Conservation (phyloP, 805 yeast genomes). For the Wickerhamia fluorescens region DNA sequence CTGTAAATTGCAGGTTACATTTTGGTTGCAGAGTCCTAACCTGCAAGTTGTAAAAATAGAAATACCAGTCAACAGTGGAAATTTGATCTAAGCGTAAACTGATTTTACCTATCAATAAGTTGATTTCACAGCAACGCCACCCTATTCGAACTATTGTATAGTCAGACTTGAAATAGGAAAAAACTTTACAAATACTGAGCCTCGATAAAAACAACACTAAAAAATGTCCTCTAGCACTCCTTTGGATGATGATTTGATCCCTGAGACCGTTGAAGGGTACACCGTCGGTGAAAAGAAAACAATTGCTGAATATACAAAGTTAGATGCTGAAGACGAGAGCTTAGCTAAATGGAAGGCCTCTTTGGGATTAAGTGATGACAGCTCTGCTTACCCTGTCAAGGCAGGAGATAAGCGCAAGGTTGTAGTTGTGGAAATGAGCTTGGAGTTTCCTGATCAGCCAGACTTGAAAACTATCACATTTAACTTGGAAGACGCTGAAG, state of each 20-base stretch:
- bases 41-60: no score
- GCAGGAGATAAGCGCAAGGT: conserved; percentile 72
- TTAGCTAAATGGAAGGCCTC: conserved; percentile 89
- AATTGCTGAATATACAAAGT: conserved; percentile 69
- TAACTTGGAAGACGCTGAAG: conserved; percentile 53
- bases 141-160: no score
- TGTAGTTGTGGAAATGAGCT: conserved; percentile 69
- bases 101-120: no score
- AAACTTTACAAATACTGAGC: no score
- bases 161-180: no score
- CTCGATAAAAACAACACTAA: no score
- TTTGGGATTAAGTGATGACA: conserved; percentile 61
- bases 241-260: conserved; percentile 56
- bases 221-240: no score
- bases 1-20: no score
- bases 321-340: conserved; percentile 89
- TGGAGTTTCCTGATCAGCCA: conserved; percentile 60
- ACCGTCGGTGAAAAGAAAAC: conserved; percentile 66
- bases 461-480: conserved; percentile 52
- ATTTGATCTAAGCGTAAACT: no score
- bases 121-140: no score
- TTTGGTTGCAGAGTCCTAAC: no score
- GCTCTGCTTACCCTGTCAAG: conserved; percentile 50
- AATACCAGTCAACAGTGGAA: no score
- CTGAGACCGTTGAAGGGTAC: conserved; percentile 60